Conservation (phyloP, 768 basidiomycete genomes). For the Tricholoma sp. region DNA sequence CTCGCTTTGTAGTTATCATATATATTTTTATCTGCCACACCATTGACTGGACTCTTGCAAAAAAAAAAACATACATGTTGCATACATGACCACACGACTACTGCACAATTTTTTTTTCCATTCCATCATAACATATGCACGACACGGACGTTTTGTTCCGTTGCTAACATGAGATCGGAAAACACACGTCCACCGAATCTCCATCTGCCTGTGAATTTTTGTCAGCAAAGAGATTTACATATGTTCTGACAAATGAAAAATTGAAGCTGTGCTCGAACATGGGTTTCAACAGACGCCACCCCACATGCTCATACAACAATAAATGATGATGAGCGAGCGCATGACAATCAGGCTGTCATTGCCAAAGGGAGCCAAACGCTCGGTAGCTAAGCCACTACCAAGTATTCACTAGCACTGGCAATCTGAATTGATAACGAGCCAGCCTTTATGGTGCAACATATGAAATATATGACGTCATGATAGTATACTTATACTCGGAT, state of each 20-base stretch:
- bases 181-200: not conserved
- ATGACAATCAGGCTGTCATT: too few species aligned
- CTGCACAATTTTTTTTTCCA: not conserved
- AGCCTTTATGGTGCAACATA: too few species aligned
- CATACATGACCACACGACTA: not conserved
- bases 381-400: not conserved
- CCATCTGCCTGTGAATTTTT: not conserved
- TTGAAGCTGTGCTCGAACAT: not conserved
- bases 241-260: not conserved
- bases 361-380: not conserved
- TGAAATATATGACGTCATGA: too few species aligned
- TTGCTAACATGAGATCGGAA: not conserved
- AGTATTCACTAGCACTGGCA: not conserved
- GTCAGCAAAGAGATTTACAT: not conserved
- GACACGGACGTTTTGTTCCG: not conserved
- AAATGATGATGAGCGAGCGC: not conserved
- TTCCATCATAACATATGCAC: not conserved
- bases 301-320: not conserved
- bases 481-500: too few species aligned
- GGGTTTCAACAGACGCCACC: not conserved
- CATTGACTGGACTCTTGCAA: too few species aligned
- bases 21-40: too few species aligned
- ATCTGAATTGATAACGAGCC: not conserved
- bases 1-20: too few species aligned
- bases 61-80: too few species aligned